Evolutionary conservation across 1,139 yeast species (phyloP), one percentile per base, ranked within the genome.

Genomic region (Yamadazyma trypodendri): DNA sequence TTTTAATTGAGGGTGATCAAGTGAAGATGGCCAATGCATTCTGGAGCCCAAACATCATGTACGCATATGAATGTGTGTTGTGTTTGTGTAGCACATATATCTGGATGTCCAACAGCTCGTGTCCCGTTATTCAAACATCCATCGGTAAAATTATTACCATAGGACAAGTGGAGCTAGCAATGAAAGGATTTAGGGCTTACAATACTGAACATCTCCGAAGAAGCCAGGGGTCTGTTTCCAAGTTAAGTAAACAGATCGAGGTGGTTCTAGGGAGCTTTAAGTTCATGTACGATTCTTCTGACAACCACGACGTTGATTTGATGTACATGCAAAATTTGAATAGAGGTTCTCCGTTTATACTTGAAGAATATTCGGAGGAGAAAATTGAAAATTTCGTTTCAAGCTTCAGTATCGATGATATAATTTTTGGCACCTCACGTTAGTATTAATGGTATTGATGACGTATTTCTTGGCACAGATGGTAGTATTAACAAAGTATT

Each of bases 41-140:
- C 18, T 41, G 41, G 41, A 39, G 44, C 30, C 37, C 36, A 6
- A 41, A 41, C 29, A 24, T 39, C 4, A 23, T 21, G 16, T 41
- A 23, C 34, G 44, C 43, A 9, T 32, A 33, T 23, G 33, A 41
- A 29, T 35, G 39, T 7, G 28, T 39, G 2, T 24, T 41, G 9
- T 36, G 44, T 15, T 25, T 39, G 10, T 41, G 44, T 15, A 24
- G 9, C 5, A 27, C 15, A 10, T 36, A 28, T 16, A 22, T 31
- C 2, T 41, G 44, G 44, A 20, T 41, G 34, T 24, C 18, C 4
- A 8, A 16, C 6, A 31, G 24, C 6, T n/a, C 16, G 12, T 25
- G 20, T 13, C 11, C n/a, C 6, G 13, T n/a, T 12, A 33, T 34
- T 11, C 8, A 10, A 4, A 33, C 25, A 11, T 24, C 21, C 6